phyloP scores from a whole-genome alignment of 2,329 filamentous ascomycete species.

The Dothideomycetes sp. region DNA sequence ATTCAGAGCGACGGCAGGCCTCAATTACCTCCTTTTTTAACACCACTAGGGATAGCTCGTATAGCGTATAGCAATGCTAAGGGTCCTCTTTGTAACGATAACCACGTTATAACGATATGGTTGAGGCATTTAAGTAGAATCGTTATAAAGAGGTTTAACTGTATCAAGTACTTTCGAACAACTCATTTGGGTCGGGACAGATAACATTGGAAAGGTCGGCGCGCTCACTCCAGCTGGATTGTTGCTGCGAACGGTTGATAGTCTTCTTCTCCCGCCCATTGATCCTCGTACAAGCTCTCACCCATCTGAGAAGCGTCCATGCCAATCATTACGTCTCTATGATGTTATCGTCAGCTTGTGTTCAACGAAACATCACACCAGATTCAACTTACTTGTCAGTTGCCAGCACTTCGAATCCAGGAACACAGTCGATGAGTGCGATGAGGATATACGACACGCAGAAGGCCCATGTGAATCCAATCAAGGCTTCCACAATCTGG shows the following conservation, averaged over 20 bases:
- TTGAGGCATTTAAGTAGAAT: too few relatives aligned
- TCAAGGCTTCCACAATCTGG: conserved; percentile 42
- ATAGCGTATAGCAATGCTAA: too few relatives aligned
- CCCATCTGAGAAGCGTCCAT: conserved; percentile 45
- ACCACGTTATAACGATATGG: too few relatives aligned
- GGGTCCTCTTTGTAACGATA: too few relatives aligned
- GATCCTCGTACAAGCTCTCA: conserved; percentile 35
- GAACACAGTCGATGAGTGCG: conserved; percentile 44
- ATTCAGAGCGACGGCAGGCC: too few relatives aligned
- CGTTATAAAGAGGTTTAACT: not conserved
- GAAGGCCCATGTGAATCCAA: conserved; percentile 46
- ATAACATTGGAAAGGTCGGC: not conserved
- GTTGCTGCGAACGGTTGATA: conserved; percentile 24
- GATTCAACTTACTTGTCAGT: conserved; percentile 39
- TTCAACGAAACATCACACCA: not conserved
- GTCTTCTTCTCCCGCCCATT: conserved; percentile 29
- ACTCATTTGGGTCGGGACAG: too few relatives aligned
- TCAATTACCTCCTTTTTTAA: too few relatives aligned
- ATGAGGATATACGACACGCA: conserved; percentile 40
- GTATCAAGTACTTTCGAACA: too few relatives aligned
- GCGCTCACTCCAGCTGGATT: conserved; percentile 4
- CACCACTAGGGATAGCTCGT: too few relatives aligned
- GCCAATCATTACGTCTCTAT: conserved; percentile 38
- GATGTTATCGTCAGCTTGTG: conserved; percentile 2
- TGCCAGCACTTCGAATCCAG: conserved; percentile 44